These are phyloP conservation scores for Leccinum fallax DNA, from an alignment of 1,284 basidiomycete genomes.

Conservation along the genomic window DNA sequence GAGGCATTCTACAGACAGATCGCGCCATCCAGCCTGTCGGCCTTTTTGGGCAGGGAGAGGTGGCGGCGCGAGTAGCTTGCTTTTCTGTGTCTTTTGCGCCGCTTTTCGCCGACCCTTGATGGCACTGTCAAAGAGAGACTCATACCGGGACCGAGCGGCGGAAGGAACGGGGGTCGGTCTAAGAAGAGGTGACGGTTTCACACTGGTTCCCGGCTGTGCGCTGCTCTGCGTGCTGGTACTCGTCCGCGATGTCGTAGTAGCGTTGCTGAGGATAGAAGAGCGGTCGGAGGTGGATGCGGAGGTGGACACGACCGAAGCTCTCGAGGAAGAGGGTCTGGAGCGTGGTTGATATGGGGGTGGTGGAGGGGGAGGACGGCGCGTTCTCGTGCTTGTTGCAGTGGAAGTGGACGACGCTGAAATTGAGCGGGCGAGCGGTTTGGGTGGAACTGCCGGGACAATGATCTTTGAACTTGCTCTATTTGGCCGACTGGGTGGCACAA, in stretches of 20 bases:
- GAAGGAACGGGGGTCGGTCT: constrained; percentile 68
- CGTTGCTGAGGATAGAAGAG: constrained; percentile 59
- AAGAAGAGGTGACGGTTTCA: constrained; percentile 34
- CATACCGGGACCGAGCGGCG: constrained; percentile 64
- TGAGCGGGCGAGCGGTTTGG: constrained; percentile 35
- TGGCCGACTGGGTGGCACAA: constrained; percentile 57
- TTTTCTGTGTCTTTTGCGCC: constrained; percentile 37
- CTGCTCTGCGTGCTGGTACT: constrained; percentile 43
- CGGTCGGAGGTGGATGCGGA: constrained; percentile 55
- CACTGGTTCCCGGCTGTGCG: constrained; percentile 19
- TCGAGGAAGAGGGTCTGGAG: constrained; percentile 34
- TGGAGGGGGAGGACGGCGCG: constrained; percentile 38
- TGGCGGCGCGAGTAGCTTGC: constrained; percentile 38
- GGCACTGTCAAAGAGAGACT: constrained; percentile 63
- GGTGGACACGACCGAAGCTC: constrained; percentile 44
- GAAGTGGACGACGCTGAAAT: constrained; percentile 34
- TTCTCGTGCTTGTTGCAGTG: constrained; percentile 33
- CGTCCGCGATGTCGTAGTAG: constrained; percentile 49
- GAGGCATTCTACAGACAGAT: constrained; percentile 72
- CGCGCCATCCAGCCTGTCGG: constrained; percentile 73
- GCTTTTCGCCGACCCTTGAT: constrained; percentile 50
- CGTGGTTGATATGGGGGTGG: constrained; percentile 38
- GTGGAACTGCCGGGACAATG: constrained; percentile 28
- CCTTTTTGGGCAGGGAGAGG: constrained; percentile 45
- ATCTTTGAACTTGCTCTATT: constrained; percentile 43